These are phyloP conservation scores for Collybia sordida DNA, from an alignment of 768 basidiomycete genomes.

Conservation along the genomic window DNA sequence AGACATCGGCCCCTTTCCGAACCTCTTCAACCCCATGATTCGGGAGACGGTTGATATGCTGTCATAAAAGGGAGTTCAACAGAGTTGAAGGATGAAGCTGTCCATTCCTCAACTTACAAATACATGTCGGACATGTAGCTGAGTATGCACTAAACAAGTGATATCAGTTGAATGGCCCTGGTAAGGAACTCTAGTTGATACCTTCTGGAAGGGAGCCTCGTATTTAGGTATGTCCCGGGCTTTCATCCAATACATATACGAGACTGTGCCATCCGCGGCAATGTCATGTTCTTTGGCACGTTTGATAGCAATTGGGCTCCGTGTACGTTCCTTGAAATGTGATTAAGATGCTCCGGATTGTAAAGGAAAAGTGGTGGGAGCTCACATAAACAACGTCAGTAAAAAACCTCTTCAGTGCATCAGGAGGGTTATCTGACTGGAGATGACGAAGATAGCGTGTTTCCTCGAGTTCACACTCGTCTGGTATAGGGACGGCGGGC, in stretches of 20 bases:
- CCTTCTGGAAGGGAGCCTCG: conserved; percentile 77
- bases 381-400: conserved; percentile 28
- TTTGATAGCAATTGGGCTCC: conserved; percentile 71
- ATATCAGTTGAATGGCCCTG: neutral
- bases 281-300: conserved; percentile 43
- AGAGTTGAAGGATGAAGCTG: neutral
- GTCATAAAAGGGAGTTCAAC: conserved; percentile 9
- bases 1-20: conserved; percentile 46
- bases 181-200: conserved; percentile 17
- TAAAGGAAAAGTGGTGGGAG: neutral
- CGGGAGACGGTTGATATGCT: conserved; percentile 59
- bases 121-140: conserved; percentile 77
- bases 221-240: conserved; percentile 67
- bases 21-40: conserved; percentile 53
- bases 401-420: conserved; percentile 31
- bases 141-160: conserved; percentile 60
- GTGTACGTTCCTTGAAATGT: conserved; percentile 54
- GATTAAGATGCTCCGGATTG: neutral
- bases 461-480: conserved; percentile 64
- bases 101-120: conserved; percentile 64
- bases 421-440: conserved; percentile 30
- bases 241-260: conserved; percentile 79
- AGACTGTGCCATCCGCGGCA: conserved; percentile 44
- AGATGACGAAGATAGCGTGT: conserved; percentile 30
- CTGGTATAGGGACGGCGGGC: conserved; percentile 59